Evolutionary conservation across 2,329 filamentous ascomycete genomes (phyloP).

Genomic region (Penicillium sp.): DNA sequence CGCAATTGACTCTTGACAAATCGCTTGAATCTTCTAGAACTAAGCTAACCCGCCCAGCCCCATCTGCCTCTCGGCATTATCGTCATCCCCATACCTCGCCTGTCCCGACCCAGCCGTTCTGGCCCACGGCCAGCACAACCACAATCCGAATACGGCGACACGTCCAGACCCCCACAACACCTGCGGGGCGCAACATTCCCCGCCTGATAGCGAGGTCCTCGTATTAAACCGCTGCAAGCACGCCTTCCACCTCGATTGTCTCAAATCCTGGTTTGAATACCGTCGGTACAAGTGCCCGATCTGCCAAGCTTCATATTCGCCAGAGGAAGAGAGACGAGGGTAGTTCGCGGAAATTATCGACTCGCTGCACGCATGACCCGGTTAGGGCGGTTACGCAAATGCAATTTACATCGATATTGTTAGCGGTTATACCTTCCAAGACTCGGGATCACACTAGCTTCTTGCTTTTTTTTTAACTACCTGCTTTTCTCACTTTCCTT

Average conservation of each 20-base stretch:
- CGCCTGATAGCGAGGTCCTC: conserved; percentile 12
- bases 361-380: not conserved
- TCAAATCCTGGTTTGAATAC: conserved; percentile 30
- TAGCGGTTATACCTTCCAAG: not conserved
- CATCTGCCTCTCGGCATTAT: conserved; percentile 28
- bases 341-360: not conserved
- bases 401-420: not conserved
- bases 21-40: conserved; percentile 1
- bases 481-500: not conserved
- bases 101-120: conserved; percentile 19
- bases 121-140: conserved; percentile 6
- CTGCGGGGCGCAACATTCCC: conserved; percentile 1
- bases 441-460: not conserved
- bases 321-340: conserved; percentile 5
- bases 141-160: not conserved
- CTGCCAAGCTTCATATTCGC: conserved; percentile 27
- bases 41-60: conserved; percentile 20
- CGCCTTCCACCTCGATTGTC: conserved; percentile 28
- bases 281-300: conserved; percentile 29
- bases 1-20: not conserved
- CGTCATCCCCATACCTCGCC: conserved; percentile 18
- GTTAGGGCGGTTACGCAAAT: not conserved
- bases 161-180: not conserved
- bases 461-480: not conserved
- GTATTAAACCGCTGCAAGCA: conserved; percentile 30